Percentiles rank a stretch among this genome's conserved stretches.
Evolutionary conservation across 257 asterid species (phyloP).

Genomic region (Craterostigma plantagineum): DNA sequence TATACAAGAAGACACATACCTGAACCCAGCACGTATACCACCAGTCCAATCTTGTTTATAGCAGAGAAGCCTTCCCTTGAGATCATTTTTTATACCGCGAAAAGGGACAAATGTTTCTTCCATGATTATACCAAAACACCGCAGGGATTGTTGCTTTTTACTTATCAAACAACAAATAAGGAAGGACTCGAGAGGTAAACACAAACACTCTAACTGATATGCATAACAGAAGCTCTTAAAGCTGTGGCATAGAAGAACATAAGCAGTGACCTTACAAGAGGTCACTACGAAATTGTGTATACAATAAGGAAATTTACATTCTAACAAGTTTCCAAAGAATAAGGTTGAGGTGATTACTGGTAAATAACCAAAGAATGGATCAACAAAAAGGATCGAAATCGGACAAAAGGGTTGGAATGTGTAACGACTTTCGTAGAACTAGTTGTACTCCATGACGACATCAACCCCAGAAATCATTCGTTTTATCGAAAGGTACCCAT

Average conservation of each 20-base stretch:
- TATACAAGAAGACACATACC: constrained; percentile 23
- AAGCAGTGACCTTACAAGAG: too few relatives aligned
- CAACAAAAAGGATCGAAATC: constrained; percentile 14
- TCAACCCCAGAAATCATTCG: constrained; percentile 8
- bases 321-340: too few relatives aligned
- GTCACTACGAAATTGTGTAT: too few relatives aligned
- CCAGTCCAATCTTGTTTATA: constrained; percentile 87
- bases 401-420: constrained; percentile 12
- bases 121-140: constrained; percentile 30
- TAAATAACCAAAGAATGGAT: constrained; percentile 25
- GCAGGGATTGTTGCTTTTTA: too few relatives aligned
- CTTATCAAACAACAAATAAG: too few relatives aligned
- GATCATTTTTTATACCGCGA: constrained; percentile 85
- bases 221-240: constrained; percentile 1
- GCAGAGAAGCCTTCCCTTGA: constrained; percentile 64
- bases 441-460: constrained; percentile 15
- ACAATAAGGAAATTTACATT: too few relatives aligned
- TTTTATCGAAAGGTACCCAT: too few relatives aligned
- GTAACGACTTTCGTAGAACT: constrained; percentile 1
- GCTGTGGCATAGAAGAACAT: constrained; percentile 8
- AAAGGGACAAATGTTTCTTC: constrained; percentile 87
- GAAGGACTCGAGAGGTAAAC: constrained; percentile 8
- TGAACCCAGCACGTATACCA: constrained; percentile 74
- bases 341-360: constrained; percentile 1
- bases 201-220: constrained; percentile 3